Evolutionary conservation across 148 eudicot genomes (phyloP), one percentile per base, ranked within the genome.

Genomic region (Persicaria maculosa): DNA sequence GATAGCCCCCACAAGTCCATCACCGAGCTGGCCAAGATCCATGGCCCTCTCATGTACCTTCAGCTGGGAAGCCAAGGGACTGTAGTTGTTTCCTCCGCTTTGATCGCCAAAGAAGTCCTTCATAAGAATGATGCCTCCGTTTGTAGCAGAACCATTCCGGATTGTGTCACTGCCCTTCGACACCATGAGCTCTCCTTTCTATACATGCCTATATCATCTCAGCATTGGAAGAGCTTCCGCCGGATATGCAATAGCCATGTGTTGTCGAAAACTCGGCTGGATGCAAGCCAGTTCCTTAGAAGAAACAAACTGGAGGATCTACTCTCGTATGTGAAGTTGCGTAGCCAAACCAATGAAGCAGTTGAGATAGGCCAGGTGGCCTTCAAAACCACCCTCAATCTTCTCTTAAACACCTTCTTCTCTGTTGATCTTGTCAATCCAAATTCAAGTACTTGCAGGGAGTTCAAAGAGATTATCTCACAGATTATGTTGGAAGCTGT

Each of bases 81-180:
- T 0, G 76, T 88, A 5, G 84, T 88, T 31, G 79, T 86, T 7
- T 80, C 87, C 47, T 88, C 88, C 0, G 57, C 87, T 22, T 22
- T 59, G 15, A 61, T 81, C 36, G 91, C 89, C 4, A 82, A 82
- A 71, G 80, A 88, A 79, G 86, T 86, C 40, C 84, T 88, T 62
- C 88, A 85, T 53, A 85, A 79, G 74, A 81, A 88, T 45, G 89
- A 88, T 54, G 7, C 79, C 8, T 79, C 68, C 46, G 79, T 88
- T 72, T 83, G 84, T 36, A 77, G 44, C 19, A 71, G 87, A 19
- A 52, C 31, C 7, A 46, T 76, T 5, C 77, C 78, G 4, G 81
- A 84, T 72, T 83, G 82, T 7, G 7, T 84, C 67, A 69, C 58
- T 8, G 86, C 87, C 5, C 79, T 52, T 31, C 61, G 77, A 67